Percentiles rank a stretch among this genome's conserved stretches.
phyloP scores from a whole-genome alignment of 2,329 filamentous ascomycete genomes.

The Trichoderma sp. region DNA sequence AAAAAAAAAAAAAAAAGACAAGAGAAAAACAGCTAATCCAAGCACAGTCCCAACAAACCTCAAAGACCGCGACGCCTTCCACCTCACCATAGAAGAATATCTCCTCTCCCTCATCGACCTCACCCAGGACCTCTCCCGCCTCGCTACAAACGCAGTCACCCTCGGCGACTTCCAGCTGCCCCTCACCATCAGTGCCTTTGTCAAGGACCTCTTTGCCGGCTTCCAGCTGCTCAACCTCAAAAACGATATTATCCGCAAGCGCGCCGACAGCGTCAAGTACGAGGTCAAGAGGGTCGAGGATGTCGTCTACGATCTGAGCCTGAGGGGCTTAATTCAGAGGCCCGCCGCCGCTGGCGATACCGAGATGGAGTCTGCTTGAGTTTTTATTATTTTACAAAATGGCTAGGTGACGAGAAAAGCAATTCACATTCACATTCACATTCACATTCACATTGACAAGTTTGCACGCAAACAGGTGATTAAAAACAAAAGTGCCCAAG shows the following conservation, averaged over 20 bases:
- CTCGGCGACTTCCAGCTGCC: constrained; percentile 85
- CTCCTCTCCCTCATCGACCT: constrained; percentile 83
- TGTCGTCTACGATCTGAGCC: constrained; percentile 90
- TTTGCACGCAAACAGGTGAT: neutral
- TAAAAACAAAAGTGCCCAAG: neutral
- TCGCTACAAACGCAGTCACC: constrained; percentile 89
- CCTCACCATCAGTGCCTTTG: constrained; percentile 83
- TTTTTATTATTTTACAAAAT: neutral
- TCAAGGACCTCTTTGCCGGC: constrained; percentile 92
- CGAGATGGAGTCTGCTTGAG: constrained; percentile 40
- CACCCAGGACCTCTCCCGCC: constrained; percentile 84
- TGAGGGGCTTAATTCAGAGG: constrained; percentile 76
- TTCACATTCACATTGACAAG: neutral
- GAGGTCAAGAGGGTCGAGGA: constrained; percentile 97
- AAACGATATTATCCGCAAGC: constrained; percentile 86
- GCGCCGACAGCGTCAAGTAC: constrained; percentile 94
- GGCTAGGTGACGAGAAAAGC: neutral
- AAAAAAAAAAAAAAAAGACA: too few species aligned
- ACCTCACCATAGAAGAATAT: constrained; percentile 96
- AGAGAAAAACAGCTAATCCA: neutral
- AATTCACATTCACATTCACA: neutral
- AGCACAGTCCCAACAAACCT: constrained; percentile 80
- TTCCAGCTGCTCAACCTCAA: constrained; percentile 98
- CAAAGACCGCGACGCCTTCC: constrained; percentile 87
- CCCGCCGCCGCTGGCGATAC: constrained; percentile 38